Evolutionary conservation across 1,139 yeast species (phyloP).

Genomic region (Scheffersomyces segobiensis): DNA sequence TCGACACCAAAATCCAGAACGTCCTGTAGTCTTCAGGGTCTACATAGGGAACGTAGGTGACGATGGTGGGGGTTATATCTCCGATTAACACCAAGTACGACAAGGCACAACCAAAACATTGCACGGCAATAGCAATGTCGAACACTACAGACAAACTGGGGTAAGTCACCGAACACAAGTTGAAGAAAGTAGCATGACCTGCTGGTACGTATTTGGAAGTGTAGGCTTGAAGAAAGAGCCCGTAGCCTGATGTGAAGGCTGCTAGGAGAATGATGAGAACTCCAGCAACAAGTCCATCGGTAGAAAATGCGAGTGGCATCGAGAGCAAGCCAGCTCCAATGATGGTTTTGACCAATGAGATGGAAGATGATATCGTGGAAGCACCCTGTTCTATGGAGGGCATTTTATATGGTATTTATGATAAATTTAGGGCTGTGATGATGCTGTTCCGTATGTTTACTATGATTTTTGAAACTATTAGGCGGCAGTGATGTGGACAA

Average conservation of each 20-base stretch:
- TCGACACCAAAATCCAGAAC: slow-evolving; percentile 42
- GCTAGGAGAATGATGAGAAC: slow-evolving; percentile 64
- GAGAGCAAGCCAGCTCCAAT: slow-evolving; percentile 93
- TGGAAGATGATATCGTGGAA: slow-evolving; percentile 44
- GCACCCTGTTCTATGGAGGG: slow-evolving; percentile 9
- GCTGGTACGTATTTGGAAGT: slow-evolving; percentile 67
- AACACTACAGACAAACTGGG: slow-evolving; percentile 81
- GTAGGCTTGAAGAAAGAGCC: slow-evolving; percentile 76
- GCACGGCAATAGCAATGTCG: slow-evolving; percentile 85
- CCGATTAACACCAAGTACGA: slow-evolving; percentile 48
- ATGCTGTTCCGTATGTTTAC: not conserved
- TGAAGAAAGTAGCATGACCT: slow-evolving; percentile 84
- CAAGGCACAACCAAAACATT: slow-evolving; percentile 60
- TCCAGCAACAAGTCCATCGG: slow-evolving; percentile 83
- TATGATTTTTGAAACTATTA: no score
- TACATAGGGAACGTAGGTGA: slow-evolving; percentile 22
- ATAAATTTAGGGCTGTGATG: no score
- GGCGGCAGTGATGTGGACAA: no score
- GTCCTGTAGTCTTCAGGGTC: slow-evolving; percentile 19
- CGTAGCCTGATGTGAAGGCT: slow-evolving; percentile 76
- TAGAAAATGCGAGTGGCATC: slow-evolving; percentile 83
- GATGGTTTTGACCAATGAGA: slow-evolving; percentile 69
- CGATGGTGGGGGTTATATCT: slow-evolving; percentile 46
- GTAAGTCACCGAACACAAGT: slow-evolving; percentile 78
- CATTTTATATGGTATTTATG: not conserved